These are phyloP conservation scores for Inga laurina DNA, from an alignment of 306 rosid genomes.

Conservation along the genomic window DNA sequence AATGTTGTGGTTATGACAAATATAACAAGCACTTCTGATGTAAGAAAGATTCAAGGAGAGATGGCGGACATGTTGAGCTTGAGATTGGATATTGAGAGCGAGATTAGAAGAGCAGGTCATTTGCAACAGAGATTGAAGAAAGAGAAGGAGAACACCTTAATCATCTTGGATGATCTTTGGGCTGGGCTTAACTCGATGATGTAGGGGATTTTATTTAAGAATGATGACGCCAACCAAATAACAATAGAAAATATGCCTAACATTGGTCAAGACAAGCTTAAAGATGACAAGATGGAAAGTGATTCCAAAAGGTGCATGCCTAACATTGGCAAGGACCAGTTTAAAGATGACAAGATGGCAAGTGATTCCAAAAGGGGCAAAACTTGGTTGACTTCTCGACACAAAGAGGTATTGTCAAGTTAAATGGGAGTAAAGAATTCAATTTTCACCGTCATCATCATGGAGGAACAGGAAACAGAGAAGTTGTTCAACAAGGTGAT, in stretches of 20 bases:
- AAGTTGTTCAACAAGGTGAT: neutral
- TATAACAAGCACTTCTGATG: too few species aligned
- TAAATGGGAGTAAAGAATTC: neutral
- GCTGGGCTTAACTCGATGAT: neutral
- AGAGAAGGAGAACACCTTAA: neutral
- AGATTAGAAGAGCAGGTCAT: neutral
- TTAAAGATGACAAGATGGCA: neutral
- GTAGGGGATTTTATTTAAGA: neutral
- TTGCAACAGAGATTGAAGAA: neutral
- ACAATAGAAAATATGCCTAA: neutral
- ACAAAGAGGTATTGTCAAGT: neutral
- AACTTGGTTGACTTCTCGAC: too few species aligned
- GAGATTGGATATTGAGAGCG: too few species aligned
- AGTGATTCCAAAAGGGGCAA: too few species aligned
- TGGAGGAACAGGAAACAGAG: neutral
- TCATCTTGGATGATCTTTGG: constrained; percentile 21
- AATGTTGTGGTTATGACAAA: too few species aligned
- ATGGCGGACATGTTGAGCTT: too few species aligned
- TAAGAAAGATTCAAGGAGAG: too few species aligned
- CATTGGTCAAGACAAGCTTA: neutral
- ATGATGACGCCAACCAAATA: neutral
- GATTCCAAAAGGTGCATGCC: too few species aligned
- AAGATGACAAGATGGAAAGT: too few species aligned
- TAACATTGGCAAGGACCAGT: neutral
- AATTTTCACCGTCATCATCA: neutral